These are phyloP conservation scores for Pugionium dolabratum DNA, from an alignment of 345 rosid genomes.

Conservation along the genomic window DNA sequence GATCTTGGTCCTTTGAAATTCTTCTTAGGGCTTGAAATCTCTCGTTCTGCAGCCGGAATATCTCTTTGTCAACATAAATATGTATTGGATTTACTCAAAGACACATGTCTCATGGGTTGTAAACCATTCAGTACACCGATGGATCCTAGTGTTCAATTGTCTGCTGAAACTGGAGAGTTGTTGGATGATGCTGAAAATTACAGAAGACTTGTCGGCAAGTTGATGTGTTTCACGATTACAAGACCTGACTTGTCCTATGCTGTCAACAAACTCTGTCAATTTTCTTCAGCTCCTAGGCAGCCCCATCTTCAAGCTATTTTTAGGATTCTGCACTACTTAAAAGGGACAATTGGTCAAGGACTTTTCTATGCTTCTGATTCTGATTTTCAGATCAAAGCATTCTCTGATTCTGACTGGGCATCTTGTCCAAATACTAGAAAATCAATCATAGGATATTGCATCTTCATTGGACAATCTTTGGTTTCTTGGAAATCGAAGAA, in stretches of 20 bases:
- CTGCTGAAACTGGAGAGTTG: not conserved
- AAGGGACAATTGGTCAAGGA: not conserved
- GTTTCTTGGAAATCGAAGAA: not conserved
- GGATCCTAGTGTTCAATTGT: not conserved
- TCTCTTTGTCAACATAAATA: not conserved
- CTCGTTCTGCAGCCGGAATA: not conserved
- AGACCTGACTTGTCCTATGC: not conserved
- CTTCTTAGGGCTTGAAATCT: not conserved
- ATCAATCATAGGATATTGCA: not conserved
- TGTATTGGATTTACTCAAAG: not conserved
- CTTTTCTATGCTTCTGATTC: not conserved
- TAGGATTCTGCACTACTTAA: not conserved
- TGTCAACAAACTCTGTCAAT: not conserved
- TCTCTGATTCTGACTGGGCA: not conserved
- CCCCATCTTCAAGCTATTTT: not conserved
- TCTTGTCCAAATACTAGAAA: not conserved
- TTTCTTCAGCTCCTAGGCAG: not conserved
- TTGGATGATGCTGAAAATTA: not conserved
- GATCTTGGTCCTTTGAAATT: not conserved
- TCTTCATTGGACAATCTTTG: not conserved
- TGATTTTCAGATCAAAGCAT: not conserved
- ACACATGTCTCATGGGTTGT: not conserved
- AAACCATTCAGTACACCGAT: not conserved
- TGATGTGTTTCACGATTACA: not conserved
- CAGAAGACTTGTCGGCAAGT: not conserved